Conservation (phyloP, 2,329 filamentous ascomycete species). For the Ascochyta koolunga region DNA sequence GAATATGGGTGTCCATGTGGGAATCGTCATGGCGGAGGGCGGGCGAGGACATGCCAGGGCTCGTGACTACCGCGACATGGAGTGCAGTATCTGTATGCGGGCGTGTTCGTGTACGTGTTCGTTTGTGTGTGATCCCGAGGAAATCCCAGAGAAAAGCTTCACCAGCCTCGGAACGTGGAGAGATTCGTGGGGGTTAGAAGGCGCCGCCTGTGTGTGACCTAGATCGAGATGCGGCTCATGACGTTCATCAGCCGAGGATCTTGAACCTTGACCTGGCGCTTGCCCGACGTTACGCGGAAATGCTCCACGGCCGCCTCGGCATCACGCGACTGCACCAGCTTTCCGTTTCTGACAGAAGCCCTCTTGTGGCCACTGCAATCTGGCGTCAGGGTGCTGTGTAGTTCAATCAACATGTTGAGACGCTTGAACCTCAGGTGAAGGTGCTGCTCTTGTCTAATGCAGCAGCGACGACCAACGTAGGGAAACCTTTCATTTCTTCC, state of each 20-base stretch:
- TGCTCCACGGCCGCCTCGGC: conserved; percentile 7
- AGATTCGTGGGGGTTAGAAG: conserved; percentile 19
- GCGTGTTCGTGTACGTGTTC: no score
- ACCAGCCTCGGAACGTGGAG: conserved; percentile 6
- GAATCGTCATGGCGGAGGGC: conserved; percentile 46
- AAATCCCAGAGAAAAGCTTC: not conserved
- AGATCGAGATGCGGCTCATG: conserved; percentile 15
- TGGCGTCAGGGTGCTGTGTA: not conserved
- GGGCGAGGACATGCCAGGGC: conserved; percentile 47
- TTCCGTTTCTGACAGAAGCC: not conserved
- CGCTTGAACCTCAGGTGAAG: not conserved
- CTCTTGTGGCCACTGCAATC: not conserved
- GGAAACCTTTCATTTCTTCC: not conserved
- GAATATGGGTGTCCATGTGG: conserved; percentile 40
- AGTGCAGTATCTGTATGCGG: not conserved
- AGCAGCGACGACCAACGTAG: not conserved
- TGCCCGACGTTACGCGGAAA: conserved; percentile 17
- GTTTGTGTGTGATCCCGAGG: not conserved
- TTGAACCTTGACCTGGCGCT: conserved; percentile 6
- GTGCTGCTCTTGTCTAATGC: not conserved
- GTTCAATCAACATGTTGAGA: not conserved
- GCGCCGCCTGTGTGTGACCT: conserved; percentile 17
- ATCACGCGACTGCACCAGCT: conserved; percentile 3
- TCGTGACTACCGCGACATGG: conserved; percentile 32
- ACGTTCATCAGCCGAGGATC: conserved; percentile 19